Evolutionary conservation across 1,284 basidiomycete species (phyloP).

Genomic region (Sanguinoderma infundibulare): DNA sequence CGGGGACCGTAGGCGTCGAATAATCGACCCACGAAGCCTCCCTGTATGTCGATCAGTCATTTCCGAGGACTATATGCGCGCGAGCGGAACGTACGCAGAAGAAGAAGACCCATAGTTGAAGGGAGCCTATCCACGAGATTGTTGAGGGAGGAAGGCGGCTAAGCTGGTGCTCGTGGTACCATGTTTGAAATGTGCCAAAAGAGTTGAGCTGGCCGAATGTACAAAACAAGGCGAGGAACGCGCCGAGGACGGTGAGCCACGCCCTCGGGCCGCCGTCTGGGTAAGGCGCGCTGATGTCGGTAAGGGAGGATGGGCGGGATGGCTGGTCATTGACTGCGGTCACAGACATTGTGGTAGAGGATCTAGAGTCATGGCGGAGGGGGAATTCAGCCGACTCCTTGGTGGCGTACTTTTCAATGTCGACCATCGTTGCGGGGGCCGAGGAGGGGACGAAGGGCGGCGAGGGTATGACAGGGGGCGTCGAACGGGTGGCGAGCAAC

Average conservation of each 20-base stretch:
- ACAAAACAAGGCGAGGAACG: slow-evolving; percentile 41
- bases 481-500: not conserved
- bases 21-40: slow-evolving; percentile 36
- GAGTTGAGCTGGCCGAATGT: slow-evolving; percentile 44
- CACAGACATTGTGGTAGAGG: not conserved
- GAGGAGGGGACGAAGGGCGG: no score
- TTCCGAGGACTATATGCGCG: not conserved
- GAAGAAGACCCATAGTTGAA: slow-evolving; percentile 47
- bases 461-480: not conserved
- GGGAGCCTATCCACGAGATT: slow-evolving; percentile 53
- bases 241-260: slow-evolving; percentile 42
- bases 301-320: slow-evolving; percentile 9
- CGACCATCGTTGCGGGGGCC: slow-evolving; percentile 12
- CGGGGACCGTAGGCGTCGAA: slow-evolving; percentile 43
- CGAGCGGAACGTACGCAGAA: slow-evolving; percentile 40
- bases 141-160: slow-evolving; percentile 38
- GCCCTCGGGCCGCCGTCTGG: slow-evolving; percentile 39
- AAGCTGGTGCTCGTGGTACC: slow-evolving; percentile 47
- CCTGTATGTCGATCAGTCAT: slow-evolving; percentile 28
- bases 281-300: slow-evolving; percentile 15
- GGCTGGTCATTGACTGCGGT: slow-evolving; percentile 22
- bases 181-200: slow-evolving; percentile 47
- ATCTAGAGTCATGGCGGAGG: slow-evolving; percentile 5
- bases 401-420: slow-evolving; percentile 22
- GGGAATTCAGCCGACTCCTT: slow-evolving; percentile 6